Base-by-base conservation (phyloP, 768 basidiomycete species). In the Xanthoconium stramineum region DNA sequence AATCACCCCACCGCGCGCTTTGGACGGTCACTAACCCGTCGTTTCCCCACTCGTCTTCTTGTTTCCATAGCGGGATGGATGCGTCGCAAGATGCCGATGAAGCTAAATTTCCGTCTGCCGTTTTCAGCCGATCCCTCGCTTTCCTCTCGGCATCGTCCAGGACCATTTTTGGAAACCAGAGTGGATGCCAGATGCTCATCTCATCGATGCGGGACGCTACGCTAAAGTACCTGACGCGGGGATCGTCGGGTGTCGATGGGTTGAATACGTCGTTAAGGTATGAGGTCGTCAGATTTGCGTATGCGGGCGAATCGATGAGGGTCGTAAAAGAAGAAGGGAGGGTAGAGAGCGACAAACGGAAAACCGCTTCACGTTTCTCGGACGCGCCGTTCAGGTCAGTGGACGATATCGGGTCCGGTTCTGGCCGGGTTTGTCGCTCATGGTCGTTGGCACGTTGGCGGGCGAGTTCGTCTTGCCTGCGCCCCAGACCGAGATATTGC, bases 111-210 rank as follows among this genome's bases (percentile, higher is more conserved):
- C 36, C 51, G 11, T 48, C 44, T 5, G 54, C 35, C 38, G 75
- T 74, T 47, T 74, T 76, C 24, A 81, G 54, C 19, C 69, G 74
- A 20, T 78, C 71, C 66, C 84, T 72, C 63, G 83, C 78, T 52
- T 75, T 78, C 58, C 82, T 80, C 64, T 94, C 94, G 20, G 84
- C 81, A 1, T 90, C 88, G 66, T 99, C 96, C 37, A 98, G 76
- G 32, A 99, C 88, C 74, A 95, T 80, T 74, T 98, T 97, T 0
- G 96, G 93, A 37, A 98, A 79, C 94, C 96, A 99, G 51, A 99
- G 84, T 0, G 97, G 97, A 69, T 98, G 97, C 86, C 89, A 92
- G 33, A 95, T 78, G 70, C 71, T 83, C 60, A 88, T 78, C 44
- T 75, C 72, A 17, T 77, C 74, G 52, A 84, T 76, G n/a, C 94